Percentiles rank a stretch among this genome's conserved stretches.
phyloP scores from a whole-genome alignment of 768 basidiomycete genomes.

The Suillus discolor region DNA sequence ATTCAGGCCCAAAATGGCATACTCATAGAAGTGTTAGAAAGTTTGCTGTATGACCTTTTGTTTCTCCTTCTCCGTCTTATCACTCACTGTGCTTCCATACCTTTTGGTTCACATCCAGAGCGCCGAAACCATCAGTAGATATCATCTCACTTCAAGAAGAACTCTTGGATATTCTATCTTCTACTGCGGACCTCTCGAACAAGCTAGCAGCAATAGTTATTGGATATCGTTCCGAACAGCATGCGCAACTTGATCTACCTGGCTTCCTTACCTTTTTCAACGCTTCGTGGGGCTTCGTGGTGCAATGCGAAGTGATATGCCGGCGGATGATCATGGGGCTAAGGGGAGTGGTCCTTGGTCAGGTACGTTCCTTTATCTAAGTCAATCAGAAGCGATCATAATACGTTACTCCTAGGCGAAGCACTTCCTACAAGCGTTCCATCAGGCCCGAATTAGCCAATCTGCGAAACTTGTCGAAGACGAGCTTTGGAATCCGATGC shows the following conservation, averaged over 20 bases:
- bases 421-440: slow-evolving; percentile 83
- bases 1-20: slow-evolving; percentile 61
- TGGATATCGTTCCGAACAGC: slow-evolving; percentile 74
- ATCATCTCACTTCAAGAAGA: slow-evolving; percentile 60
- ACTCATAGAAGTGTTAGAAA: slow-evolving; percentile 60
- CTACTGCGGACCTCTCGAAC: slow-evolving; percentile 85
- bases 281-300: slow-evolving; percentile 87
- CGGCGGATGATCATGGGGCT: slow-evolving; percentile 92
- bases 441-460: slow-evolving; percentile 73
- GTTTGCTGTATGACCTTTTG: slow-evolving; percentile 39
- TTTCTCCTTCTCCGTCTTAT: background rate
- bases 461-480: slow-evolving; percentile 94
- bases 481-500: slow-evolving; percentile 88
- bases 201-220: slow-evolving; percentile 81
- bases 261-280: slow-evolving; percentile 85
- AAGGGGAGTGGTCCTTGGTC: slow-evolving; percentile 81
- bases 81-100: slow-evolving; percentile 9
- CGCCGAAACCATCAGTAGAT: slow-evolving; percentile 41
- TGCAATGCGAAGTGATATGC: slow-evolving; percentile 83
- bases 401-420: slow-evolving; percentile 60
- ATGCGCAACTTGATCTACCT: slow-evolving; percentile 67
- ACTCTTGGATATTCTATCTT: slow-evolving; percentile 72
- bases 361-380: slow-evolving; percentile 47
- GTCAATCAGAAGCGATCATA: slow-evolving; percentile 9
- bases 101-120: slow-evolving; percentile 29